Percentiles rank a stretch among this genome's conserved stretches.
Conservation (phyloP, 768 basidiomycete species). For the Serendipita sp. region DNA sequence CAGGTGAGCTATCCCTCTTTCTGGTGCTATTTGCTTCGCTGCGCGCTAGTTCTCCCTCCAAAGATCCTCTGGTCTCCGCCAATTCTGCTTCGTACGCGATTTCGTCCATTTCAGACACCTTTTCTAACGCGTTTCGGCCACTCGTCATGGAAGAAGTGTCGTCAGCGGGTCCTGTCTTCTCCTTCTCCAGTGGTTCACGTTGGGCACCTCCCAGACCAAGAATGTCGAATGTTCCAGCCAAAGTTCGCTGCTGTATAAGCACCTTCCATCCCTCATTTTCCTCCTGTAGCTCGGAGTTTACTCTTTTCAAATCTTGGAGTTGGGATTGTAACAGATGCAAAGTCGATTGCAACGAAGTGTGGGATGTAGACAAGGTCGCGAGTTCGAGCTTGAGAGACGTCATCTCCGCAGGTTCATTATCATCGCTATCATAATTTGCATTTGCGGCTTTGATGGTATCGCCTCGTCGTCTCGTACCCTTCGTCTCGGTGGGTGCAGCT, state of each 20-base stretch:
- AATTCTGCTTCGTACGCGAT: constrained; percentile 35
- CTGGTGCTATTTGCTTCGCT: constrained; percentile 10
- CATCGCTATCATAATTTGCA: constrained; percentile 30
- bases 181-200: neutral
- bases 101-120: constrained; percentile 22
- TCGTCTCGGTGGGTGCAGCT: neutral
- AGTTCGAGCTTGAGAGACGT: constrained; percentile 68
- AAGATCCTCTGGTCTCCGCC: neutral
- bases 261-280: constrained; percentile 98
- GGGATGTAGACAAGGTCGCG: constrained; percentile 72
- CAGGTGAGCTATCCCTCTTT: constrained; percentile 22
- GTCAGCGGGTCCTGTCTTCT: constrained; percentile 26
- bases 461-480: neutral
- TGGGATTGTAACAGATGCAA: constrained; percentile 72
- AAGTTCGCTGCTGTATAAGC: constrained; percentile 74
- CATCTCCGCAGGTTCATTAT: constrained; percentile 74
- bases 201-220: constrained; percentile 41
- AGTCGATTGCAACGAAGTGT: constrained; percentile 68
- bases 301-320: constrained; percentile 69
- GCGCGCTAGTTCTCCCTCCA: constrained; percentile 7
- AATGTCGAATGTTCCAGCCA: constrained; percentile 76
- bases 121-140: constrained; percentile 11
- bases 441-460: neutral
- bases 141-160: constrained; percentile 19
- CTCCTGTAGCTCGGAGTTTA: constrained; percentile 78